Base-by-base conservation (phyloP, 1,284 basidiomycete genomes). In the Ustilago loliicola region DNA sequence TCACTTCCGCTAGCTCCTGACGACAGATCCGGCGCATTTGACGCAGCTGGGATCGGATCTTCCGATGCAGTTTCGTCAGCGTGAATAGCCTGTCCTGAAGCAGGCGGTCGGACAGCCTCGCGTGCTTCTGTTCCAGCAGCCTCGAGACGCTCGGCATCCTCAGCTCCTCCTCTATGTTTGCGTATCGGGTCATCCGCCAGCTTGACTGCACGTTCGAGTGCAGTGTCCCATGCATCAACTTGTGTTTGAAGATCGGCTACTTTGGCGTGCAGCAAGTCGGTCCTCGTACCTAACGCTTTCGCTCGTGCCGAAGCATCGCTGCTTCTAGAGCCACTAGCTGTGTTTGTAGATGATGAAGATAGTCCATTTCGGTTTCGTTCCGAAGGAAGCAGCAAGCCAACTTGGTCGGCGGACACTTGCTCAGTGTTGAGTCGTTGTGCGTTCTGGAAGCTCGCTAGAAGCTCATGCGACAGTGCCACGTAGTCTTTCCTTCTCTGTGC, bases 241-340 rank as follows among this genome's bases (percentile, higher is more conserved):
- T 56, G 48, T 15, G 61, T 65, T 52, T 76, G 73, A 27, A 76
- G 40, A 51, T 56, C 50, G 1, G 73, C 68, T 25, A 76, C 73
- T 48, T 76, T 76, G 1, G 61, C 52, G 56, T 76, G 73, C 29
- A 76, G 51, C 29, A 76, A 48, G 52, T 76, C 73, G 27, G 65
- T 65, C 27, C 73, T 59, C n/a, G 67, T 71, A 13, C 48, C 25
- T 17, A 25, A 27, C 32, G 38, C 29, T 19, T 23, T 50, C 3
- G 9, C 29, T 9, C 36, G 51, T 3, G 17, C 38, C 17, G 45
- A 23, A 23, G 9, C 42, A 3, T 29, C 32, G 10, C 36, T 50
- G 19, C 53, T 8, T 11, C 21, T 9, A 29, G 21, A 23, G 30
- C 32, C 11, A 9, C 42, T n/a, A 21, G 27, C 29, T 15, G 4